Base-by-base conservation (phyloP, 331 rosid genomes). In the Saraca asoca region DNA sequence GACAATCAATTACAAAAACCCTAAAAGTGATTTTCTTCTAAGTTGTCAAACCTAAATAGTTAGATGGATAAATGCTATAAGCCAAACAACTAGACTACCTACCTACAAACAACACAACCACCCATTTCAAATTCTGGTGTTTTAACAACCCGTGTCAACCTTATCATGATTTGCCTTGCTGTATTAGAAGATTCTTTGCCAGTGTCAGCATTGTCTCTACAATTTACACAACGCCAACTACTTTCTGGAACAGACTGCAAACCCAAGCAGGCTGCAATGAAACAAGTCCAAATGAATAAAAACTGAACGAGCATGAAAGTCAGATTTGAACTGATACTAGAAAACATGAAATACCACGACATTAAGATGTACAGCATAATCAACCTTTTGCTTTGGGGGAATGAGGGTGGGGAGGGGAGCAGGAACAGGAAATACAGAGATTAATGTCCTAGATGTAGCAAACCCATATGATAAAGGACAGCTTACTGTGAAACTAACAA, bases 81-180 rank as follows among this genome's bases (percentile, higher is more conserved):
- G 17, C 16, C 35, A 68, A 75, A 77, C 31, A 71, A 58, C 17
- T 37, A 24, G 14, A 62, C 20, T 55, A 61, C 83, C 66, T 71
- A 90, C 99, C 96, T 90, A 85, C 99, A 94, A 69, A 94, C 88
- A 74, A 90, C 96, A 62, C 99, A 94, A 63, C 99, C 99, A 53
- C 99, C 99, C 79, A 88, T 88, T 75, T 88, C 95, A 77, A 70
- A 81, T 18, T 90, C 97, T 3, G 97, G 95, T 31, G 87, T 81
- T 72, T 86, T 86, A 66, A 90, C 96, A 37, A 86, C 91, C 58
- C 96, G 77, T 17, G 95, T 88, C 84, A 90, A 86, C 76, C 92
- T 82, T 71, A 94, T 84, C 64, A 90, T 88, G 57, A 90, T 88
- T 68, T 96, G 95, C 78, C 89, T 86, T 20, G 66, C 71, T 53